Conservation (phyloP, 2,329 filamentous ascomycete genomes). For the Rutstroemia sp. region DNA sequence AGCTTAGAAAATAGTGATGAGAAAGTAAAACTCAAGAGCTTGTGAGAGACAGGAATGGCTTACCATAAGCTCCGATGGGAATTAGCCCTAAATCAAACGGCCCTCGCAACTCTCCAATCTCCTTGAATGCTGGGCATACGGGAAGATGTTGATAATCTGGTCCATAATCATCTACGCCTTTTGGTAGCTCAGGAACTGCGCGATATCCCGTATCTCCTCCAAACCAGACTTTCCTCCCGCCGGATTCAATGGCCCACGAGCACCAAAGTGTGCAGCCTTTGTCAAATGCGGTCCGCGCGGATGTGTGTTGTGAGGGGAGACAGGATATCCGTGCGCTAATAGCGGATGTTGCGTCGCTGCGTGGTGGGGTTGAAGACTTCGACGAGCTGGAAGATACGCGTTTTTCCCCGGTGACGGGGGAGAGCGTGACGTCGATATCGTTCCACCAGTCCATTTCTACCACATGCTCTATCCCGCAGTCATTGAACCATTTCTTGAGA, state of each 20-base stretch:
- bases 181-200: conserved; percentile 57
- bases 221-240: conserved; percentile 76
- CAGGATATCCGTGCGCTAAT: conserved; percentile 70
- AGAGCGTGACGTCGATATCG: conserved; percentile 63
- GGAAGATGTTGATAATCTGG: conserved; percentile 60
- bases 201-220: conserved; percentile 89
- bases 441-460: conserved; percentile 97
- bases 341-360: conserved; percentile 27
- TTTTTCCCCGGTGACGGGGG: conserved; percentile 31
- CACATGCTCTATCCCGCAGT: conserved; percentile 63
- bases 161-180: conserved; percentile 62
- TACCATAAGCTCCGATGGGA: conserved; percentile 77
- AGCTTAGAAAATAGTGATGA: not conserved
- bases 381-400: conserved; percentile 15
- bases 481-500: conserved; percentile 73
- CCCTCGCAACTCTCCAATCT: conserved; percentile 73
- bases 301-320: conserved; percentile 78
- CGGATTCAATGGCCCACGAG: conserved; percentile 73
- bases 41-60: too few species aligned
- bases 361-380: conserved; percentile 27
- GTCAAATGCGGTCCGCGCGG: conserved; percentile 58
- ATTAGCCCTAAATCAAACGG: conserved; percentile 89
- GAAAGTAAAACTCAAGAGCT: not conserved
- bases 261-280: conserved; percentile 75
- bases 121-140: conserved; percentile 72